These are phyloP conservation scores for Pilobolus umbonatus DNA, from an alignment of 192 early-diverging fungal species.

Conservation along the genomic window DNA sequence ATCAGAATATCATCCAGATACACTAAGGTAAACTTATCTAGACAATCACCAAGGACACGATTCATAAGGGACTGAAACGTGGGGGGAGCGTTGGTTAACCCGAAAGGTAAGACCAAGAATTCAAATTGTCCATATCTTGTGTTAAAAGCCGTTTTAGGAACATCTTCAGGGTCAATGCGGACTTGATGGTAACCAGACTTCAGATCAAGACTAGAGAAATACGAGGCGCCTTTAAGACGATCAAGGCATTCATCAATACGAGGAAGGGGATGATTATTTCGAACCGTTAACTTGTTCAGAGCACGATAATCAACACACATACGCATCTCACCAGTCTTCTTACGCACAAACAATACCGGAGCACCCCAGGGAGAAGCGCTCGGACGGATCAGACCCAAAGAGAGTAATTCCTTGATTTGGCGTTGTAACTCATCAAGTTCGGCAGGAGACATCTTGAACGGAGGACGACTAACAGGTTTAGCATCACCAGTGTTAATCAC, in stretches of 20 bases:
- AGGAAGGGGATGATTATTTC: slow-evolving; percentile 38
- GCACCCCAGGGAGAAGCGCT: slow-evolving; percentile 18
- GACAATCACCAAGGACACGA: slow-evolving; percentile 31
- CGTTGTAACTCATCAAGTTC: slow-evolving; percentile 9
- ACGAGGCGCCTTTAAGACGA: slow-evolving; percentile 14
- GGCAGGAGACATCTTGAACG: slow-evolving; percentile 20
- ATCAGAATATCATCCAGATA: slow-evolving; percentile 43
- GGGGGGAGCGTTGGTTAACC: slow-evolving; percentile 52
- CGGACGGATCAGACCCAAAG: slow-evolving; percentile 1
- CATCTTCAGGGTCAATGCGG: slow-evolving; percentile 16
- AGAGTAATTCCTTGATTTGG: slow-evolving; percentile 12
- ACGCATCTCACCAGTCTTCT: slow-evolving; percentile 44
- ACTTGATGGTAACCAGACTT: slow-evolving; percentile 32
- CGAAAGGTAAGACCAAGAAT: slow-evolving; percentile 55
- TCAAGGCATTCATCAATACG: slow-evolving; percentile 45
- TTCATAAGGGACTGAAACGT: slow-evolving; percentile 50
- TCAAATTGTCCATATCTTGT: slow-evolving; percentile 41
- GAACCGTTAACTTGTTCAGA: slow-evolving; percentile 39
- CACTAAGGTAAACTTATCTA: slow-evolving; percentile 30
- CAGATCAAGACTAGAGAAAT: slow-evolving; percentile 27
- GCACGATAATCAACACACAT: slow-evolving; percentile 50
- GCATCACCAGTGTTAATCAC: slow-evolving; percentile 23
- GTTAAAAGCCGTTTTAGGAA: slow-evolving; percentile 35
- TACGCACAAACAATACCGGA: slow-evolving; percentile 22
- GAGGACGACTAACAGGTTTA: slow-evolving; percentile 12